phyloP scores from a whole-genome alignment of 2,329 filamentous ascomycete genomes.

The Nannizzia gypsea region DNA sequence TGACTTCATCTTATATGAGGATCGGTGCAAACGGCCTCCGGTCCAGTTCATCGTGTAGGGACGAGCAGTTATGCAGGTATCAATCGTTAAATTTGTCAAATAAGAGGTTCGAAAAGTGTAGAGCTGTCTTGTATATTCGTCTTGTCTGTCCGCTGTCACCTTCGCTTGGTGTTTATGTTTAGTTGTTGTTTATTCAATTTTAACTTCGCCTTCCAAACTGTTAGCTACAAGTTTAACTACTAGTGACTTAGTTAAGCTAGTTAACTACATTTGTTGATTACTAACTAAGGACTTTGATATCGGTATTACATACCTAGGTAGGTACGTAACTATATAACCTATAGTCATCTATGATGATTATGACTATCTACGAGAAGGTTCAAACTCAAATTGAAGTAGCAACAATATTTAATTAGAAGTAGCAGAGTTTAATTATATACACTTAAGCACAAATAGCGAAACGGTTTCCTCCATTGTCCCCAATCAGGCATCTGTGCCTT shows the following conservation, averaged over 20 bases:
- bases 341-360: neutral
- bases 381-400: too few species aligned
- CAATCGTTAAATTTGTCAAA: neutral
- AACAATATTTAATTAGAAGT: too few species aligned
- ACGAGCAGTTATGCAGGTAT: neutral
- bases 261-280: too few species aligned
- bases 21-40: conserved; percentile 31
- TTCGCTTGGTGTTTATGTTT: neutral
- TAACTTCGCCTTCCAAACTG: too few species aligned
- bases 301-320: too few species aligned
- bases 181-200: too few species aligned
- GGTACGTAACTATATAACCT: too few species aligned
- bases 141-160: neutral
- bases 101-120: neutral
- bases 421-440: neutral
- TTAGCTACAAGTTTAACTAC: too few species aligned
- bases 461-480: neutral
- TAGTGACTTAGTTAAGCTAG: too few species aligned
- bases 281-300: too few species aligned
- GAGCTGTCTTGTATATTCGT: too few species aligned
- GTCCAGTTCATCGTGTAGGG: conserved; percentile 34
- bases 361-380: too few species aligned
- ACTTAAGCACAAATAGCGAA: neutral
- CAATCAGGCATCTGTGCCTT: neutral
- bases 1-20: conserved; percentile 24